phyloP scores from a whole-genome alignment of 2,329 filamentous ascomycete genomes.

The Seiridium unicorne region DNA sequence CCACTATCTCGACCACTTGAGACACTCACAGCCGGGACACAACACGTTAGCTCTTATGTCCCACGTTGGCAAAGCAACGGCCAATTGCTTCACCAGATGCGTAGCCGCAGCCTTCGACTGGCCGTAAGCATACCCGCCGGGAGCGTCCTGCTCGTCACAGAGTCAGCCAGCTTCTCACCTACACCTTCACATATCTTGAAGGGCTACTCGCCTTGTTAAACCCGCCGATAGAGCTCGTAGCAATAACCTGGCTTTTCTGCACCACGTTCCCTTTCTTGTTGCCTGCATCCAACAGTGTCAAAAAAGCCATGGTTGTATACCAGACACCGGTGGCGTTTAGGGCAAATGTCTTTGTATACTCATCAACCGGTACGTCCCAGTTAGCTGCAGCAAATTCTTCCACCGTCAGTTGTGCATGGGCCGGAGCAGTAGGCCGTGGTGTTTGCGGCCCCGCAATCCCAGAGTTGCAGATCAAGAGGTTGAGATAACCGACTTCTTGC shows the following conservation, averaged over 20 bases:
- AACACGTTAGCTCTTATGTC: conserved; percentile 54
- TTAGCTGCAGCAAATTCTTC: conserved; percentile 45
- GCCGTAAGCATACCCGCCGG: conserved; percentile 77
- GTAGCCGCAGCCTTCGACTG: conserved; percentile 74
- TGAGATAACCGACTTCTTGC: conserved; percentile 61
- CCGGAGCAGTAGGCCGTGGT: conserved; percentile 22
- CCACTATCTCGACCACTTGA: background rate
- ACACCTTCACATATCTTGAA: background rate
- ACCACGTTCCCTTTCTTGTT: conserved; percentile 60
- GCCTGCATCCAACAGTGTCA: conserved; percentile 65
- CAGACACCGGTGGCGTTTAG: conserved; percentile 72
- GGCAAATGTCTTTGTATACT: conserved; percentile 66
- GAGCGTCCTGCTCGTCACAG: conserved; percentile 21
- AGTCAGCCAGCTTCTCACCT: background rate
- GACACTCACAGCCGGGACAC: conserved; percentile 45
- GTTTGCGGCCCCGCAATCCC: conserved; percentile 64
- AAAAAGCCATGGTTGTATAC: conserved; percentile 71
- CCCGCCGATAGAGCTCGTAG: conserved; percentile 72
- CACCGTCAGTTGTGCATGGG: conserved; percentile 35
- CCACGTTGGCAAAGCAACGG: conserved; percentile 61
- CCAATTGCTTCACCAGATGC: conserved; percentile 70
- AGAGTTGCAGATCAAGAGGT: conserved; percentile 70
- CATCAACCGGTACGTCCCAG: conserved; percentile 56
- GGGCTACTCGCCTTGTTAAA: conserved; percentile 62
- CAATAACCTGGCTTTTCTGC: conserved; percentile 60